Percentiles rank a stretch among this genome's conserved stretches.
Conservation (phyloP, 2,329 filamentous ascomycete species). For the Exophiala xenobiotica region DNA sequence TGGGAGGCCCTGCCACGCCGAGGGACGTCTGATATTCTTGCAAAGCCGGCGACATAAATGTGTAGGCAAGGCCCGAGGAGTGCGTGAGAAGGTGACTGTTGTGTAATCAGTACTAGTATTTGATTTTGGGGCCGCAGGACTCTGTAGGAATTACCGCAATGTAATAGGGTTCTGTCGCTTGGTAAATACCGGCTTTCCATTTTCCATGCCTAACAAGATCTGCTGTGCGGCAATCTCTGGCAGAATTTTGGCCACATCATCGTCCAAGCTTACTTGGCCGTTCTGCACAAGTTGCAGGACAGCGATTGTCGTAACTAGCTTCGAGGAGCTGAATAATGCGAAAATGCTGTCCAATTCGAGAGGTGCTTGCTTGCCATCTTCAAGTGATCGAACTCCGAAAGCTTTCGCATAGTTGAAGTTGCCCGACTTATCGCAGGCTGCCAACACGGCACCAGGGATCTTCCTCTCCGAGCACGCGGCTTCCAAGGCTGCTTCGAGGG, state of each 20-base stretch:
- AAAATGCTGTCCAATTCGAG: constrained; percentile 38
- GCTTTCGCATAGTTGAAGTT: constrained; percentile 42
- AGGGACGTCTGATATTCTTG: constrained; percentile 31
- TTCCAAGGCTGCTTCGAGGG: background rate
- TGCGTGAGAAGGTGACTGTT: constrained; percentile 38
- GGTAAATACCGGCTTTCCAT: constrained; percentile 35
- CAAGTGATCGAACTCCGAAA: constrained; percentile 42
- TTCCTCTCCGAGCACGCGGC: background rate
- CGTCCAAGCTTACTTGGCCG: constrained; percentile 47
- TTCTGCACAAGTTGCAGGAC: constrained; percentile 55
- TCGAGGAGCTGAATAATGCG: constrained; percentile 37
- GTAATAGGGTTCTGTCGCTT: constrained; percentile 19
- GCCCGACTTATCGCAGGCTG: background rate
- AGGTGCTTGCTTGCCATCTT: constrained; percentile 41
- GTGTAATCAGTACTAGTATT: background rate
- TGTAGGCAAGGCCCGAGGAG: constrained; percentile 25
- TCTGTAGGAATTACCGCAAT: background rate
- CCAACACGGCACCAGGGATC: background rate
- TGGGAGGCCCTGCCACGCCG: constrained; percentile 15
- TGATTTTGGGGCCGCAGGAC: background rate
- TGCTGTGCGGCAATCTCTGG: constrained; percentile 50
- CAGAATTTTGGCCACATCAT: constrained; percentile 45
- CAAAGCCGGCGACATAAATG: constrained; percentile 3
- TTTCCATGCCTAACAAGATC: constrained; percentile 49
- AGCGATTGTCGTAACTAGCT: constrained; percentile 51